phyloP scores from a whole-genome alignment of 2,329 filamentous ascomycete genomes.

The Periconia macrospinosa region DNA sequence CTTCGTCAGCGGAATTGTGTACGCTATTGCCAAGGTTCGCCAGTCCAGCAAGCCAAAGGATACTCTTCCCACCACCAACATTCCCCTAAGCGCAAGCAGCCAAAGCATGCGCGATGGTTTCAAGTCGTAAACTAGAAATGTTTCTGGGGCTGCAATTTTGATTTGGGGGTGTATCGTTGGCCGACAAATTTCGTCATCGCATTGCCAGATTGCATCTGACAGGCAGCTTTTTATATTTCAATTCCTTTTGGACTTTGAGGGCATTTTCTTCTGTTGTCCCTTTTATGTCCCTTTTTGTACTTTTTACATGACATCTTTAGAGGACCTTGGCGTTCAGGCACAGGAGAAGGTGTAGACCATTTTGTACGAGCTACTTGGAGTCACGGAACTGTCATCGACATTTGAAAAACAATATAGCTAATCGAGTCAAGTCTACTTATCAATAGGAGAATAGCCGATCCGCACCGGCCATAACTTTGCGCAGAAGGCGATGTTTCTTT shows the following conservation, averaged over 20 bases:
- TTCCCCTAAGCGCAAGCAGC: constrained; percentile 83
- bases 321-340: constrained; percentile 22
- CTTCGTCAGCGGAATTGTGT: constrained; percentile 90
- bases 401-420: constrained; percentile 1
- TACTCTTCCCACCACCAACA: constrained; percentile 67
- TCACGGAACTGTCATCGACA: constrained; percentile 1
- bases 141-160: constrained; percentile 7
- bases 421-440: not conserved
- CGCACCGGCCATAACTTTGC: no score
- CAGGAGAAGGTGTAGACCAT: constrained; percentile 2
- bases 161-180: not conserved
- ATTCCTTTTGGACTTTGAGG: constrained; percentile 11
- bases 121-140: constrained; percentile 51
- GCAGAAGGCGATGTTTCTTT: no score
- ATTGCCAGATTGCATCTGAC: constrained; percentile 21
- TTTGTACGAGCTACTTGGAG: constrained; percentile 1
- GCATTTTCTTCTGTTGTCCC: constrained; percentile 21
- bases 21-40: constrained; percentile 82
- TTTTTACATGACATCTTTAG: constrained; percentile 20
- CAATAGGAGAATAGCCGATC: no score
- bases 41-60: constrained; percentile 69
- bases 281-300: constrained; percentile 16
- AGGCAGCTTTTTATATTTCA: constrained; percentile 7
- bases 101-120: constrained; percentile 86
- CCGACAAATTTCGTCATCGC: constrained; percentile 10